These are phyloP conservation scores for Tuber microsphaerosporum DNA, from an alignment of 495 filamentous ascomycete species.

Conservation along the genomic window DNA sequence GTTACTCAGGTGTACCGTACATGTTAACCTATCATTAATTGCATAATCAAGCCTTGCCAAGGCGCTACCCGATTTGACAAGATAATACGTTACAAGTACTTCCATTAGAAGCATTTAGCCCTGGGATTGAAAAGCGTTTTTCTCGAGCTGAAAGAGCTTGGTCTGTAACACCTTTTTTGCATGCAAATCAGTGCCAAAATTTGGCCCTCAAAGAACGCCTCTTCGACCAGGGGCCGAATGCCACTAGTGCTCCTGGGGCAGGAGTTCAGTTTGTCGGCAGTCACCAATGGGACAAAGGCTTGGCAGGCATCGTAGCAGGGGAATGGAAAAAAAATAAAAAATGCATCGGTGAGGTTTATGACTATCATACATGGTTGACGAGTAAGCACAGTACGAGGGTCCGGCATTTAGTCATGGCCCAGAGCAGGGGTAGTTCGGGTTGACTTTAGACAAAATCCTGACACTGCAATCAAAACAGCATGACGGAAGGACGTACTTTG, in stretches of 20 bases:
- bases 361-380: not conserved
- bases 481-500: no score
- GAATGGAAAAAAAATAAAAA: not conserved
- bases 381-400: not conserved
- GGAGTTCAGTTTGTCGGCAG: not conserved
- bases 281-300: not conserved
- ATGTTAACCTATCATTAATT: not conserved
- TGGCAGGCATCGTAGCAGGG: not conserved
- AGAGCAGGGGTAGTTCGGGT: no score
- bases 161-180: no score
- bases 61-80: not conserved
- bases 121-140: no score
- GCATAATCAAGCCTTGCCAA: not conserved
- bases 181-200: no score
- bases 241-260: not conserved
- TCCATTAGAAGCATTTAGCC: no score
- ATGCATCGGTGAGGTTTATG: not conserved
- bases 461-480: no score
- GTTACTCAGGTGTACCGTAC: not conserved
- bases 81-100: not conserved
- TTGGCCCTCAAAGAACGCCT: no score
- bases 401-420: no score
- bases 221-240: no score
- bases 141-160: no score
- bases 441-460: no score